phyloP scores from a whole-genome alignment of 352 stramenopile species.

The Phytophthora cajani region DNA sequence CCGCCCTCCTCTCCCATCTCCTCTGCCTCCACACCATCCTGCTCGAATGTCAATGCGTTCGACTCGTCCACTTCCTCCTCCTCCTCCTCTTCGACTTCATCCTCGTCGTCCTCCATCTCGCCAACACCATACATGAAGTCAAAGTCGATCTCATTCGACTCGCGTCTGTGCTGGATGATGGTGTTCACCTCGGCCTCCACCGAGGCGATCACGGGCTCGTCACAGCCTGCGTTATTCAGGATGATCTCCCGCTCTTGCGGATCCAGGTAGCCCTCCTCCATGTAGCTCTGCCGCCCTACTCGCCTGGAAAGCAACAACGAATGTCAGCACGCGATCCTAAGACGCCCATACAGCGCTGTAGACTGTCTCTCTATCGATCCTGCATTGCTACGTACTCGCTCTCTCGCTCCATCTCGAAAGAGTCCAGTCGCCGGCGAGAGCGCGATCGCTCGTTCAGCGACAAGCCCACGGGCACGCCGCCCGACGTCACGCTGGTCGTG shows the following conservation, averaged over 20 bases:
- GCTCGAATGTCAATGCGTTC: conserved; percentile 26
- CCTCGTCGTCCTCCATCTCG: conserved; percentile 46
- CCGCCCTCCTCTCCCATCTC: conserved; percentile 21
- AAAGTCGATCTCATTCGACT: conserved; percentile 87
- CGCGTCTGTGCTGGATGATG: conserved; percentile 80
- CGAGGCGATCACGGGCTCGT: conserved; percentile 68
- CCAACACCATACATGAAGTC: conserved; percentile 75
- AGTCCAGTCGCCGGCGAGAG: conserved; percentile 77
- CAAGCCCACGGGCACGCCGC: conserved; percentile 77
- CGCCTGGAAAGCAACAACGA: conserved; percentile 28
- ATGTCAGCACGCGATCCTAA: conserved; percentile 9
- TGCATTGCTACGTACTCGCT: conserved; percentile 53
- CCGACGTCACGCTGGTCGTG: conserved; percentile 83
- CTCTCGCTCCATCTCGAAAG: conserved; percentile 77
- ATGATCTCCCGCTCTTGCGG: conserved; percentile 78
- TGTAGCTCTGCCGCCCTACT: conserved; percentile 82
- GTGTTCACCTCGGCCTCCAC: conserved; percentile 85
- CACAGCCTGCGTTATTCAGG: conserved; percentile 79
- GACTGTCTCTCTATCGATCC: neutral
- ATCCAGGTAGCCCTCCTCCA: conserved; percentile 88
- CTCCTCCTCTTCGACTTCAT: conserved; percentile 38
- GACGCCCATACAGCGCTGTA: neutral
- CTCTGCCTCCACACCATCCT: conserved; percentile 20
- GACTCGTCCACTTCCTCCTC: conserved; percentile 38
- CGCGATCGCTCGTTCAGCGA: conserved; percentile 81